Base-by-base conservation (phyloP, 306 rosid species). In the Inga laurina region DNA sequence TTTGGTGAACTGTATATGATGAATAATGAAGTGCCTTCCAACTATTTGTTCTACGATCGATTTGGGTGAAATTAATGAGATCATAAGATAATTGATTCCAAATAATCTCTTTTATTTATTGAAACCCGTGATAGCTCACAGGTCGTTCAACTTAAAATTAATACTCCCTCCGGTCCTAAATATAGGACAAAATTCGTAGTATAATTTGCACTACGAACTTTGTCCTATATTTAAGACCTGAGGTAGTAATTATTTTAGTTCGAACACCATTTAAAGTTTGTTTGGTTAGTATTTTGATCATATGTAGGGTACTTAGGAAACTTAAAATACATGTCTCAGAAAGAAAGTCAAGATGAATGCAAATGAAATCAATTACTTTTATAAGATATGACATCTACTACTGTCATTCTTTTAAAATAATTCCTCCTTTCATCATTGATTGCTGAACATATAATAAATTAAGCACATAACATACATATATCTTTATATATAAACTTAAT, bases 371-470 rank as follows among this genome's bases (percentile, higher is more conserved):
- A 18, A 54, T 18, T 18, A 16, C 10, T 10, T 52, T 52, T n/a
- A 14, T 52, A 27, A 27, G 30, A 27, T 27, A 27, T 27, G 30
- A 27, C 30, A 27, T 27, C 30, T 27, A 27, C 30, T 27, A 27
- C 30, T 27, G 30, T 27, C 30, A 27, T 27, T 27, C 30, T 10
- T 70, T 19, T 70, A 41, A 70, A 41, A 70, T 19, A 41, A 70
- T 70, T 41, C 76, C n/a, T n/a, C 75, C 30, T 21, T 45, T 48
- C 77, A 27, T 73, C 44, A 48, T 73, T 15, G 77, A 73, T 73
- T 13, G 61, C 43, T 7, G 76, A 45, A 22, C 8, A 13, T 46
- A 46, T 72, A 45, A 14, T 22, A 45, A 45, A 45, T 45, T 5
- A 72, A 45, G 39, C 8, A 18, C 10, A 22, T 7, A 56, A 56